These are phyloP conservation scores for Globisporangium paroecandrum DNA, from an alignment of 352 stramenopile species.

Conservation along the genomic window DNA sequence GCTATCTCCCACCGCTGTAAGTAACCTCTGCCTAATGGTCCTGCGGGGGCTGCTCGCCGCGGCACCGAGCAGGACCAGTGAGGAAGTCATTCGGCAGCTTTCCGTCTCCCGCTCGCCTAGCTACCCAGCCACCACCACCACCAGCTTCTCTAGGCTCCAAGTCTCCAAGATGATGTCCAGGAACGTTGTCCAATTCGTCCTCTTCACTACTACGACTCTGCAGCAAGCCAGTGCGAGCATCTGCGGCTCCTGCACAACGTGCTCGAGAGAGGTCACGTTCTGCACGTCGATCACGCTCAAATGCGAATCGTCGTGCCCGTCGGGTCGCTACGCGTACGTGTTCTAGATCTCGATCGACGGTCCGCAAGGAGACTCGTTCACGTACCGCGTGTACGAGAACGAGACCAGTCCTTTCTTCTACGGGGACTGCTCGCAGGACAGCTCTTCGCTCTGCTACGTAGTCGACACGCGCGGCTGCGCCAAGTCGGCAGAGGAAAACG, in stretches of 20 bases:
- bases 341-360: background rate
- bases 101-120: too few relatives aligned
- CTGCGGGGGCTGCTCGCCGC: too few relatives aligned
- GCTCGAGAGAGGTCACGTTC: background rate
- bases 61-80: too few relatives aligned
- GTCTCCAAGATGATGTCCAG: background rate
- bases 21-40: too few relatives aligned
- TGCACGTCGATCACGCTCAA: background rate
- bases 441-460: background rate
- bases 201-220: background rate
- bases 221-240: background rate
- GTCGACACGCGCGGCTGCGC: background rate
- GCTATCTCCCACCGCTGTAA: too few relatives aligned
- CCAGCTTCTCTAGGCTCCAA: background rate
- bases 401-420: background rate
- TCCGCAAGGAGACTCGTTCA: background rate
- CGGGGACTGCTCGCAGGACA: background rate
- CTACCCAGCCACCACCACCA: too few relatives aligned
- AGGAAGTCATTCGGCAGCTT: too few relatives aligned
- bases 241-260: background rate
- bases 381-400: background rate
- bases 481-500: background rate
- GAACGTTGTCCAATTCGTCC: background rate
- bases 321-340: background rate
- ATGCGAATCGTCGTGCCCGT: background rate